Conservation (phyloP, 2,329 filamentous ascomycete genomes). For the Mycosphaerella sp. region DNA sequence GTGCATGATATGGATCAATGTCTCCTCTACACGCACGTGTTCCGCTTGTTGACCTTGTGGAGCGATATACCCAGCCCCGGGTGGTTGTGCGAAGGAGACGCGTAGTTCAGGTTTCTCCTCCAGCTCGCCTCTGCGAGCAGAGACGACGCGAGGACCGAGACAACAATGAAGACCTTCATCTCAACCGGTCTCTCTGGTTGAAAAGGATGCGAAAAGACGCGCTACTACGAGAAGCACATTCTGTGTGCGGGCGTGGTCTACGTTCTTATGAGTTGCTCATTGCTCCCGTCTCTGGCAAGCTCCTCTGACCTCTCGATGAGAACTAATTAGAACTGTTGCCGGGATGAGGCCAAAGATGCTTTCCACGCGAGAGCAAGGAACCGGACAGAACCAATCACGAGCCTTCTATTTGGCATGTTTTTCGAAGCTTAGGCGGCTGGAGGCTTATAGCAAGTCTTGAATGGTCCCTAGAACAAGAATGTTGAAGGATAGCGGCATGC, state of each 20-base stretch:
- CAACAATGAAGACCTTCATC: slow-evolving; percentile 16
- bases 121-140: slow-evolving; percentile 23
- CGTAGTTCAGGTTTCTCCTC: slow-evolving; percentile 57
- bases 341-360: slow-evolving; percentile 5
- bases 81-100: slow-evolving; percentile 59
- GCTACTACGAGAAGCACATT: background rate
- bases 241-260: background rate
- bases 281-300: slow-evolving; percentile 1
- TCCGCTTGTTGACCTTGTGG: slow-evolving; percentile 53
- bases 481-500: background rate
- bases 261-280: background rate
- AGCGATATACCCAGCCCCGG: slow-evolving; percentile 59
- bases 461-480: background rate
- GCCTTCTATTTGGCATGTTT: slow-evolving; percentile 7
- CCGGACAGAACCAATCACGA: background rate
- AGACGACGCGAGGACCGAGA: slow-evolving; percentile 13
- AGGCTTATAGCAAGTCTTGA: slow-evolving; percentile 10
- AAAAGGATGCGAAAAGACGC: background rate
- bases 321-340: background rate
- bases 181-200: background rate
- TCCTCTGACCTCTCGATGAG: background rate
- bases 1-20: background rate
- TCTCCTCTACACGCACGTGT: slow-evolving; percentile 21
- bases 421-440: slow-evolving; percentile 4
- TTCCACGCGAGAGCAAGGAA: slow-evolving; percentile 1